These are phyloP conservation scores for Trichoderma sp. DNA, from an alignment of 2,329 filamentous ascomycete genomes.

Conservation along the genomic window DNA sequence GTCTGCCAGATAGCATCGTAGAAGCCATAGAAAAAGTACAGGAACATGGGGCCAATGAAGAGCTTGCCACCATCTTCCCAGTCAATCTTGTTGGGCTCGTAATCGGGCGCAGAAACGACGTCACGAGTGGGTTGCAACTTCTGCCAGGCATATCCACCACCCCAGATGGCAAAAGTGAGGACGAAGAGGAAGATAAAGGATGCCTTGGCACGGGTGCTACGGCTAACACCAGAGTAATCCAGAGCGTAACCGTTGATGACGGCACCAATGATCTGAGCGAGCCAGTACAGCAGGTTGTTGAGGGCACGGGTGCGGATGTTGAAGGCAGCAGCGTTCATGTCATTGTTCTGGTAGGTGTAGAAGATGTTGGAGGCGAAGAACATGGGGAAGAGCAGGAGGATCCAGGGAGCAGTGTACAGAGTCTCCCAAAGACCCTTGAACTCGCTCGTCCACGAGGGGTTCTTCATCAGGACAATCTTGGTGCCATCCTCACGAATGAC, in stretches of 20 bases:
- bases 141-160: slow-evolving; percentile 77
- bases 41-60: slow-evolving; percentile 77
- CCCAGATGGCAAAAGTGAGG: slow-evolving; percentile 77
- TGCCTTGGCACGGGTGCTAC: slow-evolving; percentile 71
- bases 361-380: slow-evolving; percentile 56
- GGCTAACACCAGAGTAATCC: slow-evolving; percentile 71
- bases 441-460: slow-evolving; percentile 82
- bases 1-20: slow-evolving; percentile 87
- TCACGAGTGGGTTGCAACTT: slow-evolving; percentile 54
- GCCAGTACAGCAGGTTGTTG: slow-evolving; percentile 54
- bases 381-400: slow-evolving; percentile 57
- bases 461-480: slow-evolving; percentile 82
- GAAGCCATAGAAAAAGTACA: slow-evolving; percentile 88
- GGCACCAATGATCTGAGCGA: slow-evolving; percentile 54
- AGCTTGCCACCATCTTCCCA: slow-evolving; percentile 57
- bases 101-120: slow-evolving; percentile 28
- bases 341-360: slow-evolving; percentile 58
- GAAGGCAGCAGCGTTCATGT: slow-evolving; percentile 53
- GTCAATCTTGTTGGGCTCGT: slow-evolving; percentile 43
- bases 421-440: slow-evolving; percentile 72
- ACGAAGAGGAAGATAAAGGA: slow-evolving; percentile 55
- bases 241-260: slow-evolving; percentile 45
- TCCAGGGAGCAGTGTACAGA: slow-evolving; percentile 65
- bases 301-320: slow-evolving; percentile 54
- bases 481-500: slow-evolving; percentile 76